Conservation (phyloP, 176 grass and related monocot species). For the Eragrostis curvula region DNA sequence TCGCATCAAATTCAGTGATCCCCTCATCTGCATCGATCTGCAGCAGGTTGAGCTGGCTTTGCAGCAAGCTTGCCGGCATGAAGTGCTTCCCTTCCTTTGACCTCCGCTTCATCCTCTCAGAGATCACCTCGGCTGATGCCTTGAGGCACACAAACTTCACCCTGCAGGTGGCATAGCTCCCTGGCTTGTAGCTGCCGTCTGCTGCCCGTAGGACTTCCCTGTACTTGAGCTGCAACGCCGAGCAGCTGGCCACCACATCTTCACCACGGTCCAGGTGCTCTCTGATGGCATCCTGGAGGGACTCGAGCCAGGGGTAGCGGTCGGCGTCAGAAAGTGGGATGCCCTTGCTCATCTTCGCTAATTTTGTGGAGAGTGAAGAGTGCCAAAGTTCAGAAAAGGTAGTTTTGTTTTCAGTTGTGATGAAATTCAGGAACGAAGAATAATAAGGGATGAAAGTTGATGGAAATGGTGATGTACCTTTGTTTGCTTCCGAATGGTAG, state of each 20-base stretch:
- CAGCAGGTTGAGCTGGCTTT: conserved; percentile 82
- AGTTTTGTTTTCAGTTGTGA: neutral
- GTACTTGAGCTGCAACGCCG: conserved; percentile 71
- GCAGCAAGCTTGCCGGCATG: conserved; percentile 79
- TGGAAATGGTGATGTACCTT: conserved; percentile 47
- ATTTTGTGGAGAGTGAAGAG: neutral
- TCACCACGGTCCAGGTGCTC: conserved; percentile 47
- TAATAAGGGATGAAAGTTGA: neutral
- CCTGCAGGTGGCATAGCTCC: conserved; percentile 47
- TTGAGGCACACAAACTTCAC: conserved; percentile 84
- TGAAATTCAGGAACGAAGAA: neutral
- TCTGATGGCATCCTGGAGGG: conserved; percentile 41
- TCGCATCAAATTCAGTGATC: conserved; percentile 56
- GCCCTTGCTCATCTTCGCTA: conserved; percentile 86
- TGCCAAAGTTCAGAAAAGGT: neutral
- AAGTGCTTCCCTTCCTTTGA: conserved; percentile 64
- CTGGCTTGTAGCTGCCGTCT: conserved; percentile 40
- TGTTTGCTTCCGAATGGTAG: conserved; percentile 81
- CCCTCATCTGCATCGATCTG: conserved; percentile 58
- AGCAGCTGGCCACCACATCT: conserved; percentile 71
- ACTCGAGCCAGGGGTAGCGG: conserved; percentile 73
- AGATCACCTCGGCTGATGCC: conserved; percentile 66
- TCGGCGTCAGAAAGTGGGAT: conserved; percentile 63
- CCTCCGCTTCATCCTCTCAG: conserved; percentile 54
- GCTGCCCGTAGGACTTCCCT: conserved; percentile 74